Evolutionary conservation across 2,329 filamentous ascomycete species (phyloP), one percentile per base, ranked within the genome.

Genomic region (Bipolaris gigantea): DNA sequence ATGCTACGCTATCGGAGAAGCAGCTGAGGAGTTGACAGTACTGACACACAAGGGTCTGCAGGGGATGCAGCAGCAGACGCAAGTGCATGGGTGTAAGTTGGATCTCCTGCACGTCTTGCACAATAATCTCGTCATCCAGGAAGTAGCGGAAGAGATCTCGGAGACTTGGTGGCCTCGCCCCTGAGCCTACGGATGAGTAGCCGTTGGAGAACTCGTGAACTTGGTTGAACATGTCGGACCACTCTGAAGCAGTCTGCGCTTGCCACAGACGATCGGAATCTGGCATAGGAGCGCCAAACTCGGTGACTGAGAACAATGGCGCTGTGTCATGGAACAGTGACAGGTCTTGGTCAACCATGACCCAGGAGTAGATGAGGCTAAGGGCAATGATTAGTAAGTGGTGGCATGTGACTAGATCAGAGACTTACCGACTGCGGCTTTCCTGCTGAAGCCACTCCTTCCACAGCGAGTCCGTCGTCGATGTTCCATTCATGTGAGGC

Each of bases 361-460:
- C 84, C 85, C 87, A 90, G 50, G 87, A 88, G 73, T 90, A 89
- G n/a, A 88, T 83, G 30, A 90, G 77, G 61, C 87, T 87, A 41
- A 5, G 34, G 36, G 16, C 19, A 4, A 18, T 39, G 33, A 23
- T 66, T 58, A 66, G 57, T 43, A 51, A 46, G 41, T 36, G 8
- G 15, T 40, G 36, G n/a, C 64, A 71, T 64, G 57, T 63, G 61
- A 61, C 53, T 45, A 27, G 48, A 45, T 18, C 46, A 53, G 61
- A 48, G 51, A 71, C 79, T 72, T 76, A 85, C 82, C 84, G 79
- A 67, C 83, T 88, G 59, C 82, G 80, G 45, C 81, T 81, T 71
- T 90, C 87, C 27, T 83, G 81, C 59, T 85, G 79, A 48, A 85
- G 78, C 87, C 87, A 90, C 34, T 83, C 77, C 51, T 78, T 80